Conservation (phyloP, 2,329 filamentous ascomycete species). For the Phyllosticta citriasiana region DNA sequence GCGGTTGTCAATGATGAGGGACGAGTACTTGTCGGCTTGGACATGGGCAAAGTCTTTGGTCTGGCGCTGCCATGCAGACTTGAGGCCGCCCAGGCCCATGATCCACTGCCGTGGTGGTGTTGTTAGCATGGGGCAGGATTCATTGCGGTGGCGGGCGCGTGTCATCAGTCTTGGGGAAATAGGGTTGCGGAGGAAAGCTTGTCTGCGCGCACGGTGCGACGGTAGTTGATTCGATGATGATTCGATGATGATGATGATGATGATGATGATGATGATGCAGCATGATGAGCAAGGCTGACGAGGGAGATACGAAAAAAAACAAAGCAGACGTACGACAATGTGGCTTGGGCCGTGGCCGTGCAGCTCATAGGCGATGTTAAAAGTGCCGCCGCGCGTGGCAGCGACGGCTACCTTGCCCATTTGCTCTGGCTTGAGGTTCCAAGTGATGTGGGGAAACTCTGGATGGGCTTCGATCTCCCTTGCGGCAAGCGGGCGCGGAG, state of each 20-base stretch:
- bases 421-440: slow-evolving; percentile 57
- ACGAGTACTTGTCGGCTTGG: slow-evolving; percentile 56
- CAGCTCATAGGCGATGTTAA: slow-evolving; percentile 69
- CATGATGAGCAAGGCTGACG: slow-evolving; percentile 8
- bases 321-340: slow-evolving; percentile 52
- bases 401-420: slow-evolving; percentile 56
- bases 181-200: slow-evolving; percentile 6
- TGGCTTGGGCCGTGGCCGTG: slow-evolving; percentile 65
- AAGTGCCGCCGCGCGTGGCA: slow-evolving; percentile 60
- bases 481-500: slow-evolving; percentile 33
- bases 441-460: slow-evolving; percentile 56
- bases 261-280: slow-evolving; percentile 10
- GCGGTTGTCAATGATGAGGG: slow-evolving; percentile 72
- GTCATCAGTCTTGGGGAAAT: slow-evolving; percentile 3
- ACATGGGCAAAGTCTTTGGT: slow-evolving; percentile 73
- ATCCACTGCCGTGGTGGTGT: slow-evolving; percentile 49
- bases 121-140: background rate
- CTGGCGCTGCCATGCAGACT: slow-evolving; percentile 70
- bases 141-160: background rate
- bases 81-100: slow-evolving; percentile 66
- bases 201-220: slow-evolving; percentile 1
- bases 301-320: background rate
- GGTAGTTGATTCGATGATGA: background rate
- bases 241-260: background rate
- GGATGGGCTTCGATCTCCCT: slow-evolving; percentile 55